Evolutionary conservation across 2,329 filamentous ascomycete species (phyloP).

Genomic region (Nannizziopsis arthrosporioides): DNA sequence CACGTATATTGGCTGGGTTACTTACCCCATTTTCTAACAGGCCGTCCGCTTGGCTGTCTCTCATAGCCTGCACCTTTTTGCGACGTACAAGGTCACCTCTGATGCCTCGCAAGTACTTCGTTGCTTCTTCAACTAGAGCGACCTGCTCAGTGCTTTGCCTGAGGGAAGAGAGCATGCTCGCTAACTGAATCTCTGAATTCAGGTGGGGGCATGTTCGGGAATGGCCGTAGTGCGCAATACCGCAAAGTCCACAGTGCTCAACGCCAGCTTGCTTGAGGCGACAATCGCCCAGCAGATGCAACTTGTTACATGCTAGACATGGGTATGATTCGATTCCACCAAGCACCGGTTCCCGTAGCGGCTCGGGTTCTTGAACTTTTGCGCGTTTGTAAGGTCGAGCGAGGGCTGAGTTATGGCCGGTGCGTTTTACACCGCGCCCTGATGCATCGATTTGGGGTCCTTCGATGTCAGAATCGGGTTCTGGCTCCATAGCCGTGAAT

Average conservation of each 20-base stretch:
- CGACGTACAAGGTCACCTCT: conserved; percentile 44
- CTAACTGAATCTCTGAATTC: conserved; percentile 50
- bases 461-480: conserved; percentile 20
- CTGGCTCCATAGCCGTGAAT: conserved; percentile 5
- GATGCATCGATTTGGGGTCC: conserved; percentile 10
- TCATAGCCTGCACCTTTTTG: conserved; percentile 29
- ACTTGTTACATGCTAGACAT: conserved; percentile 45
- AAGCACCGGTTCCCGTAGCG: not conserved
- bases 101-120: conserved; percentile 46
- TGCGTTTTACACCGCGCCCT: conserved; percentile 17
- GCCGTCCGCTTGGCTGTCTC: not conserved
- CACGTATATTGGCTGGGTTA: not conserved
- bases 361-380: conserved; percentile 16
- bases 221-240: conserved; percentile 48
- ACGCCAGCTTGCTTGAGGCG: conserved; percentile 48
- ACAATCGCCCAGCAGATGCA: conserved; percentile 49
- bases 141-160: conserved; percentile 46
- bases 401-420: conserved; percentile 12
- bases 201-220: conserved; percentile 51
- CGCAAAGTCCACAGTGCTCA: conserved; percentile 54
- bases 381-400: conserved; percentile 32
- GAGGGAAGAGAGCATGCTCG: conserved; percentile 52
- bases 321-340: conserved; percentile 13
- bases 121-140: conserved; percentile 43
- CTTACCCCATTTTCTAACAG: not conserved